Base-by-base conservation (phyloP, 2,329 filamentous ascomycete species). In the Mycocentrospora acerina region DNA sequence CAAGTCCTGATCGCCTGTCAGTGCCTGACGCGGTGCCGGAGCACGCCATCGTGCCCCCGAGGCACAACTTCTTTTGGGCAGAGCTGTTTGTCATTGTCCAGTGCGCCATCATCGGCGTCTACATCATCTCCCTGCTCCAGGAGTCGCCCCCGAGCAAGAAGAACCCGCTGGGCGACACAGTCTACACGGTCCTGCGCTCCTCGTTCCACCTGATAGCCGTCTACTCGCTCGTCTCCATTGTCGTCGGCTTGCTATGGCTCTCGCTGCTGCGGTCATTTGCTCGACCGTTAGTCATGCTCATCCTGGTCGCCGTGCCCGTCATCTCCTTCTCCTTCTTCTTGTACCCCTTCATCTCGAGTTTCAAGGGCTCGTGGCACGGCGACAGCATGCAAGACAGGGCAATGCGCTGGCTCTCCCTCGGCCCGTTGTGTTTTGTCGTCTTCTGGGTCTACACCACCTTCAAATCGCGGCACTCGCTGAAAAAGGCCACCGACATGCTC, bases 161-260 rank as follows among this genome's bases (percentile, higher is more conserved):
- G 60, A 78, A 79, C 43, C 85, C 85, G 1, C 79, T 94, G 40
- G 91, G 90, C 11, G 93, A 98, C 66, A 96, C 91, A 1, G 89
- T 98, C 42, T 98, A 98, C 67, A 89, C 86, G 11, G 90, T 88
- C 4, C 72, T 98, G 24, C 85, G 87, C 54, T 82, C 83, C 34
- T 96, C 90, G 1, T 93, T 94, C 59, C 85, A 93, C 60, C 84
- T 97, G 51, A 81, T 98, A 28, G 87, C 88, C 2, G 82, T 93
- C 35, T 94, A 97, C 68, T 97, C 93, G 1, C 67, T 97, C 13
- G 84, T 96, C n/a, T 86, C 93, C 1, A 75, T 96, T 26, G 74
- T 94, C 24, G 87, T 97, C 14, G 91, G 91, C 2, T 75, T 96
- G 24, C 68, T 96, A 17, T 98, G 93, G 93, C 79, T 98, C 45